Conservation (phyloP, 345 rosid genomes). For the Capsella bursapastoris region DNA sequence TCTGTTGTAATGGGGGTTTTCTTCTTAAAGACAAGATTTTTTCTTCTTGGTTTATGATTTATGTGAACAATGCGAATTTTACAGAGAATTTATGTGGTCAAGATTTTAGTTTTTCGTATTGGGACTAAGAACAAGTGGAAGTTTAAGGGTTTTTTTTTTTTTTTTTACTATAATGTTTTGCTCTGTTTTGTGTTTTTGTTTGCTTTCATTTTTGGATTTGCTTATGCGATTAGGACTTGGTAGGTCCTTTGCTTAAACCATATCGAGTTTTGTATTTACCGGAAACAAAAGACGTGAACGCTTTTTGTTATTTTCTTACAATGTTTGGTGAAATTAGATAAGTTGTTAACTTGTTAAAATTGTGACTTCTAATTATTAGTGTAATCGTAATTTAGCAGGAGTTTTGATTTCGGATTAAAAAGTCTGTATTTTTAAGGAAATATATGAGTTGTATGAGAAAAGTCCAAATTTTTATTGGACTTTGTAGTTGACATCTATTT, state of each 20-base stretch:
- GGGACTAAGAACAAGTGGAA: conserved; percentile 27
- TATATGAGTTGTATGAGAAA: conserved; percentile 29
- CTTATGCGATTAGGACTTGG: conserved; percentile 37
- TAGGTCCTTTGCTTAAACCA: conserved; percentile 40
- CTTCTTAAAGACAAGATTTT: neutral
- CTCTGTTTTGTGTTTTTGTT: conserved; percentile 29
- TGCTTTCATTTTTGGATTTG: conserved; percentile 33
- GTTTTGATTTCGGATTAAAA: neutral
- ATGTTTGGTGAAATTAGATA: conserved; percentile 40
- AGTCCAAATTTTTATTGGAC: neutral
- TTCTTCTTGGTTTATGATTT: conserved; percentile 33
- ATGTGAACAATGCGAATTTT: conserved; percentile 26
- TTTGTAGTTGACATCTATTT: conserved; percentile 8
- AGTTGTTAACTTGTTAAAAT: conserved; percentile 34
- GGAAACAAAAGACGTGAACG: conserved; percentile 29
- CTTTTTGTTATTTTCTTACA: too few species aligned
- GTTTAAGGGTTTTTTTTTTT: neutral
- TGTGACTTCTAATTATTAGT: conserved; percentile 27
- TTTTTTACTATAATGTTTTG: neutral
- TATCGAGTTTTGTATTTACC: conserved; percentile 34
- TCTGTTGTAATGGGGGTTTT: neutral
- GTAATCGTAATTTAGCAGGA: conserved; percentile 8
- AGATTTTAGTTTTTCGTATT: conserved; percentile 23
- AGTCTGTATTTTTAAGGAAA: conserved; percentile 27
- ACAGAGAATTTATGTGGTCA: conserved; percentile 25